Conservation (phyloP, 2,329 filamentous ascomycete species). For the Verticillium alfalfae region DNA sequence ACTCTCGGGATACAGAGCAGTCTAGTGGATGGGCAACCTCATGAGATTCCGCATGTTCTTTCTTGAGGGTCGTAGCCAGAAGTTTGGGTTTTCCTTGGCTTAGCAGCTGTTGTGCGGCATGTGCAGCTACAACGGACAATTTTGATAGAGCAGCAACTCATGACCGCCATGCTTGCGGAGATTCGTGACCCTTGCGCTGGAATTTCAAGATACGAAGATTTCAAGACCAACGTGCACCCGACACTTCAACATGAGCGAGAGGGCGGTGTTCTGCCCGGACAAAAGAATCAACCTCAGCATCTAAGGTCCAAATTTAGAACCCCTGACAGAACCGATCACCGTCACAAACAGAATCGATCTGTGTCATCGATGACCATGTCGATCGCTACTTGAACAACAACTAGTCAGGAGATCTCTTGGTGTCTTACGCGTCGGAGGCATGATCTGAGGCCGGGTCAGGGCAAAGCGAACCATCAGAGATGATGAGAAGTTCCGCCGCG, state of each 20-base stretch:
- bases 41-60: no score
- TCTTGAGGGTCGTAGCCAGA: no score
- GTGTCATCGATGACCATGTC: not conserved
- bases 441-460: not conserved
- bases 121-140: not conserved
- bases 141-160: not conserved
- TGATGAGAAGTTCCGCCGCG: no score
- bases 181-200: not conserved
- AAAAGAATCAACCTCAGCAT: not conserved
- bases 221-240: not conserved
- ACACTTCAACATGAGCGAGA: not conserved
- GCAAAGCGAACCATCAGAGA: not conserved
- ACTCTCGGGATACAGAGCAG: no score
- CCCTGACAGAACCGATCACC: not conserved
- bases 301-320: not conserved
- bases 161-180: not conserved
- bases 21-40: no score
- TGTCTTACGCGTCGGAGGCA: not conserved
- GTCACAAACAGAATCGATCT: not conserved
- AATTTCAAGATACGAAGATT: no score
- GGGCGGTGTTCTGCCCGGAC: not conserved
- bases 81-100: no score
- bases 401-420: not conserved
- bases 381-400: not conserved
- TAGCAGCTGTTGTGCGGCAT: no score